Base-by-base conservation (phyloP, 768 basidiomycete genomes). In the Suillus subalutaceus region DNA sequence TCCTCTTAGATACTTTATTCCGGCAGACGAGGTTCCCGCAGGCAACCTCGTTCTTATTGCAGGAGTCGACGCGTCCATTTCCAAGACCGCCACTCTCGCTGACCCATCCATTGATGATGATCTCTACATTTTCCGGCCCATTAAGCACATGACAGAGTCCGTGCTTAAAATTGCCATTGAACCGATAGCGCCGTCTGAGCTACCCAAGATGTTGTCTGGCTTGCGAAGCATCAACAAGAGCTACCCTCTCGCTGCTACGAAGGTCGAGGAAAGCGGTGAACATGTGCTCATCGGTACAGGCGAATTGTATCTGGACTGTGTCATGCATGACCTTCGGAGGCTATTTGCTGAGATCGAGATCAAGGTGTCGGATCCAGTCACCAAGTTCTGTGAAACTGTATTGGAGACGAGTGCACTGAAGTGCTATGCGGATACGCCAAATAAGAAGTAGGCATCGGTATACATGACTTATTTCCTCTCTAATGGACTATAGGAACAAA, bases 291-390 rank as follows among this genome's bases (percentile, higher is more conserved):
- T 99, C 68, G 97, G 97, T 62, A 98, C 97, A 2, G 97, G 97
- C 60, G 97, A 99, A 75, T 81, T 99, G 61, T 99, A 97, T 79
- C 83, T 99, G 72, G 97, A 99, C 75, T 97, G 92, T 69, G 92
- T 97, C 55, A 90, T 99, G 90, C 97, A 99, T 73, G 97, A 99
- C 78, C 80, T 99, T 61, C 85, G 97, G 67, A 87, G 85, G 67
- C 74, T 99, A 67, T 99, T 97, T 80, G 90, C 96, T 38, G 97
- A 99, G 82, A 97, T 99, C 71, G 97, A 99, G 84, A 98, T 99
- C 84, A 99, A 99, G 83, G 96, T 99, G 16, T 99, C 97, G 30
- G 97, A 99, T 81, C 97, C 97, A 2, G 96, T 99, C 46, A 97
- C 96, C 18, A 94, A 95, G 75, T 99, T 99, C 81, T 93, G 94